A percentile compares a stretch with the other conserved stretches of the same genome.
These are phyloP conservation scores for Musa beccarii DNA, from an alignment of 176 grass and related monocot species.

Conservation along the genomic window DNA sequence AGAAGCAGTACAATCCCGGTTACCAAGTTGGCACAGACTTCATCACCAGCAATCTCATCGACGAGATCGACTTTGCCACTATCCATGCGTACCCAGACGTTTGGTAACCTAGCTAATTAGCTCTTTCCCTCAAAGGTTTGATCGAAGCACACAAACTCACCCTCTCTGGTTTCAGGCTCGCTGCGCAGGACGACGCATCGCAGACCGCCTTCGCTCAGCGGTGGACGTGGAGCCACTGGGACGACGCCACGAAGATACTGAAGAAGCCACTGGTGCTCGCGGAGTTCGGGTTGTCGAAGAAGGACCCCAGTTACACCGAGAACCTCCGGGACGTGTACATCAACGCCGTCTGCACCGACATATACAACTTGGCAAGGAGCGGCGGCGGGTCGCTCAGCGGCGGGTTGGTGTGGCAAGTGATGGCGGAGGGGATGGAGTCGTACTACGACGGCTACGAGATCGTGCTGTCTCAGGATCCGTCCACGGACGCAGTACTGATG, in stretches of 20 bases:
- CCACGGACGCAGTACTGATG: constrained; percentile 22
- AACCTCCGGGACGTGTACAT: constrained; percentile 26
- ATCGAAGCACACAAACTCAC: too few species aligned
- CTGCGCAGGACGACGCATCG: constrained; percentile 27
- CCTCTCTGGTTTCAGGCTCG: constrained; percentile 11
- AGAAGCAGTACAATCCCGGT: constrained; percentile 51
- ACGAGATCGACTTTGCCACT: constrained; percentile 47
- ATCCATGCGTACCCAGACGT: constrained; percentile 43
- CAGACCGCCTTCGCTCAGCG: constrained; percentile 27
- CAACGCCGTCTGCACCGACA: constrained; percentile 22
- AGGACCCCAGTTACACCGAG: constrained; percentile 27
- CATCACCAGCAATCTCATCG: constrained; percentile 37
- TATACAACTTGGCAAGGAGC: constrained; percentile 28
- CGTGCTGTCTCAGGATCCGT: constrained; percentile 24
- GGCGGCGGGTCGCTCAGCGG: constrained; percentile 20
- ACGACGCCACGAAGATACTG: constrained; percentile 28
- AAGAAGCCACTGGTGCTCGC: constrained; percentile 40
- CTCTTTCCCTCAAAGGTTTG: too few species aligned
- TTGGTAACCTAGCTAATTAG: constrained; percentile 19
- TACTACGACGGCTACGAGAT: constrained; percentile 53
- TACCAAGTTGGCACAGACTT: constrained; percentile 51
- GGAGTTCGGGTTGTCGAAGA: constrained; percentile 47
- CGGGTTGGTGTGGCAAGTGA: constrained; percentile 21
- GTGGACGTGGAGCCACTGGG: constrained; percentile 50
- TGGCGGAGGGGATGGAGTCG: constrained; percentile 39